These are phyloP conservation scores for Ophiosphaerella narmari DNA, from an alignment of 2,329 filamentous ascomycete species.

Conservation along the genomic window DNA sequence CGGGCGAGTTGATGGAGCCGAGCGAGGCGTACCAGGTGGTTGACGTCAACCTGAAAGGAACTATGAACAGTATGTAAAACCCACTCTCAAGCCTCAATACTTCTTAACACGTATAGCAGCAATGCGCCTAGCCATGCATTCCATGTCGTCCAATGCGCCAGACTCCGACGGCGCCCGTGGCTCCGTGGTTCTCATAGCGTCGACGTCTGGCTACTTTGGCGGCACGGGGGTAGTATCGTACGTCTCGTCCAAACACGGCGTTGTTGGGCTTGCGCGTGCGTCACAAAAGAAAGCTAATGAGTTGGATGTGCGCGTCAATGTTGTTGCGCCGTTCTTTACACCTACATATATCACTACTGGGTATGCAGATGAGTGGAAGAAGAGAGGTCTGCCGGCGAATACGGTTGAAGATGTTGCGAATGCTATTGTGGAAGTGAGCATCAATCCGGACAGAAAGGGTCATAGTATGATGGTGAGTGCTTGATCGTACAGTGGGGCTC, in stretches of 20 bases:
- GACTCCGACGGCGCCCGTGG: constrained; percentile 33
- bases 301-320: constrained; percentile 50
- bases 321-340: constrained; percentile 56
- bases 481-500: neutral
- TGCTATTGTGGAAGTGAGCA: constrained; percentile 47
- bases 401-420: constrained; percentile 50
- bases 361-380: constrained; percentile 46
- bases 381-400: constrained; percentile 49
- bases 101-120: constrained; percentile 16
- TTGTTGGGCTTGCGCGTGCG: constrained; percentile 47
- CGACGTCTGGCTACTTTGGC: constrained; percentile 52
- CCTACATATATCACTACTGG: constrained; percentile 51
- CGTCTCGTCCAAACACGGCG: constrained; percentile 51
- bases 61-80: constrained; percentile 48
- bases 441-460: constrained; percentile 37
- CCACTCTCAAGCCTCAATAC: too few species aligned
- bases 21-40: constrained; percentile 29
- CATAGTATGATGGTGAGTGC: constrained; percentile 33
- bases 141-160: constrained; percentile 40
- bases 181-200: constrained; percentile 49
- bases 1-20: constrained; percentile 34
- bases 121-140: constrained; percentile 31
- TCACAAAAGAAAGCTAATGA: constrained; percentile 43
- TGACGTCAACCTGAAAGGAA: constrained; percentile 53
- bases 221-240: constrained; percentile 51